Evolutionary conservation across 2,329 filamentous ascomycete genomes (phyloP), one percentile per base, ranked within the genome.

Genomic region (Atkinsonella texensis): DNA sequence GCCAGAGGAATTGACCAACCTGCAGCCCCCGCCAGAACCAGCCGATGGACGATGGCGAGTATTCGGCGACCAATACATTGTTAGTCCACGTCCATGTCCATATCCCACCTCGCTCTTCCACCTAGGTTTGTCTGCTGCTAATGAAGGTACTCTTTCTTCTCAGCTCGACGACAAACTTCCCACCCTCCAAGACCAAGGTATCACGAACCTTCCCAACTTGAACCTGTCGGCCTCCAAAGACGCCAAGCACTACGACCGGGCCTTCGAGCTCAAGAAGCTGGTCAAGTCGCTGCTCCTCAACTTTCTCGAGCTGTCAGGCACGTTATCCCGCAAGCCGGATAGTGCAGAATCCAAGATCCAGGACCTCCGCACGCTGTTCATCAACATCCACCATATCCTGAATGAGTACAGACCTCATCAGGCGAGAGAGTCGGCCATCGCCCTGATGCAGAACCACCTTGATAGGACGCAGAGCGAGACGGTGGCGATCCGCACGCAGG

Each of bases 391-490:
- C 68, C 88, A 94, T 62, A 77, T 95, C 50, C 81, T 97, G 57
- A 98, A 98, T 66, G 84, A 95, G 66, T 97, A 95, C 69, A 79
- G 91, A 33, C 90, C 90, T 10, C 90, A 96, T 65, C 91, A 97
- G 70, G 89, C 90, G 23, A 74, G 91, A 44, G 90, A 96, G 70
- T 89, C 84, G 31, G 73, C 95, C 53, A 95, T 95, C 33, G 70
- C 84, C 58, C 79, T 91, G 73, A 89, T 96, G 85, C 87, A 95
- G 68, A 84, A 86, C 58, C 85, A 91, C 61, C 70, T 95, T 32
- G 82, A 87, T 58, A 76, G 74, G 58, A 84, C 84, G 51, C 80
- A 77, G 57, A 79, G 77, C 51, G 89, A 96, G 68, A 89, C 89
- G 1, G 74, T 80, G 35, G 79, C 77, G 3, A 80, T 89, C 45